Base-by-base conservation (phyloP, 2,329 filamentous ascomycete genomes). In the Simplicillium sp. region DNA sequence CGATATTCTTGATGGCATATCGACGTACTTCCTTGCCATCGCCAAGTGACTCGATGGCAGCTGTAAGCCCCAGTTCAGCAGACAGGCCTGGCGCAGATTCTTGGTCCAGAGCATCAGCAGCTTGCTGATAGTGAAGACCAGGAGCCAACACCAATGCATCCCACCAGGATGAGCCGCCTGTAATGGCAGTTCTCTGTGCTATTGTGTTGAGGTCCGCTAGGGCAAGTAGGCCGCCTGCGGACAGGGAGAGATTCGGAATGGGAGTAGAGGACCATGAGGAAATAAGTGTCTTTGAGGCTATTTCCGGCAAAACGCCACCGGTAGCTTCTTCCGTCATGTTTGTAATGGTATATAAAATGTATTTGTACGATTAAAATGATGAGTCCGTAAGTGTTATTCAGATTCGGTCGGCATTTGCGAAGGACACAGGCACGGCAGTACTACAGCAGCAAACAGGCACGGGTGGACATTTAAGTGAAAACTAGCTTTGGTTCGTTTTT, bases 61-160 rank as follows among this genome's bases (percentile, higher is more conserved):
- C 58, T 12, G 60, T 43, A 16, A 48, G 42, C 1, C 41, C 41
- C 2, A 52, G 46, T 6, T 50, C 20, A 1, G 54, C 53, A 3
- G 57, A 46, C 4, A 59, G 58, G 15, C 62, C 63, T 29, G 60
- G 55, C 40, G 57, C 44, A 15, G 38, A 59, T 41, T 69, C 65
- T 3, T 62, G 56, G 44, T 64, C 64, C 13, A 80, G 57, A 1
- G 66, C 63, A 11, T 73, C 64, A 9, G 74, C 75, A 4, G 68
- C 65, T 48, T 80, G 74, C 48, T 81, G 75, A 47, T 71, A 72
- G 55, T 82, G 78, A 38, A 81, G 52, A 0, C 78, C 77, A 0
- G 77, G 77, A 2, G 72, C 75, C 3, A 82, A 63, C 11, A 80
- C 61, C 11, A 82, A 61, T 7, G 61, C 61, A 52, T 81, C 77